These are phyloP conservation scores for Tetrahymena elliotti DNA, from an alignment of 73 alveolate genomes.

Conservation along the genomic window DNA sequence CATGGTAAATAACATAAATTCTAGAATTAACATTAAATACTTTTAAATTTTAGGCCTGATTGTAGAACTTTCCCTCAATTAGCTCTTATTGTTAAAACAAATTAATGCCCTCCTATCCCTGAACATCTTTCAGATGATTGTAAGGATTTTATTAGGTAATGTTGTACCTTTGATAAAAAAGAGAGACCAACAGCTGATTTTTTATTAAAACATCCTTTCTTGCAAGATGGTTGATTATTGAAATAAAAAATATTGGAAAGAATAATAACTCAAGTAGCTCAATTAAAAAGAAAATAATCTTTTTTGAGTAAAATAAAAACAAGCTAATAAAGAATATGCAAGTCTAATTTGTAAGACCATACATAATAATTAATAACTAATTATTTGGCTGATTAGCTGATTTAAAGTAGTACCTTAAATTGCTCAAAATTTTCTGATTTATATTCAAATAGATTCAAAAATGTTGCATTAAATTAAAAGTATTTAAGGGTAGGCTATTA, in stretches of 20 bases:
- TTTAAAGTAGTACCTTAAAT: neutral
- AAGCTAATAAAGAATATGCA: too few species aligned
- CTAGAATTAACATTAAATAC: neutral
- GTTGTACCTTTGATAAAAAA: slow-evolving; percentile 11
- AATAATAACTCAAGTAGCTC: too few species aligned
- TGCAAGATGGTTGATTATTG: neutral
- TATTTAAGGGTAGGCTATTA: neutral
- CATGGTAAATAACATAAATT: slow-evolving; percentile 46
- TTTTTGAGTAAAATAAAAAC: too few species aligned
- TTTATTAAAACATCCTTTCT: slow-evolving; percentile 7
- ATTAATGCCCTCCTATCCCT: slow-evolving; percentile 37
- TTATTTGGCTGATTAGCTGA: neutral
- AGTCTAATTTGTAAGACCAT: too few species aligned
- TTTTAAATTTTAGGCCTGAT: slow-evolving; percentile 17
- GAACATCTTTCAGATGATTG: slow-evolving; percentile 13
- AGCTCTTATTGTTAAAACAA: neutral
- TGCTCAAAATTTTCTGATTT: neutral
- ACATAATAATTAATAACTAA: too few species aligned
- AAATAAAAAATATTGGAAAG: too few species aligned
- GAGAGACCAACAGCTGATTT: slow-evolving; percentile 22
- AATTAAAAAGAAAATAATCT: too few species aligned
- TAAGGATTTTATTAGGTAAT: slow-evolving; percentile 15
- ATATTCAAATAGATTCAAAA: neutral
- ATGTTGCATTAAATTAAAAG: neutral
- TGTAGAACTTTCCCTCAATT: slow-evolving; percentile 13